Evolutionary conservation across 371 early-diverging fungal species (phyloP).

Genomic region (Rhizopus stolonifer): DNA sequence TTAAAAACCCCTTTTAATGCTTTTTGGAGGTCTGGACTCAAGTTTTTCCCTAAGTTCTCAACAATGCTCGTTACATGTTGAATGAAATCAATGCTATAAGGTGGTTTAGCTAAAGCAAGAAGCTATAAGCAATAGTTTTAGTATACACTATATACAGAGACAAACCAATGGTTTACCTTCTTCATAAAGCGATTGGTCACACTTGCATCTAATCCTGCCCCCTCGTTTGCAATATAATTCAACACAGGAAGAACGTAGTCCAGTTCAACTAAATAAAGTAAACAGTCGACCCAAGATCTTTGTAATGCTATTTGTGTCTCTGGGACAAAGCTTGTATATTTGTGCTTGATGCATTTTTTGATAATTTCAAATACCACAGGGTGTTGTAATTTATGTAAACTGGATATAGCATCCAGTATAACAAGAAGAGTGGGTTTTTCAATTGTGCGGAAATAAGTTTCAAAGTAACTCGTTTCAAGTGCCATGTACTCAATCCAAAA

Average conservation of each 20-base stretch:
- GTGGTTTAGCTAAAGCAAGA: constrained; percentile 46
- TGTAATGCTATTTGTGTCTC: constrained; percentile 61
- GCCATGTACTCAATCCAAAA: constrained; percentile 67
- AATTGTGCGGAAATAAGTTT: constrained; percentile 63
- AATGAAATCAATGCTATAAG: constrained; percentile 48
- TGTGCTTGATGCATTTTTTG: constrained; percentile 35
- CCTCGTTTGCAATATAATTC: constrained; percentile 48
- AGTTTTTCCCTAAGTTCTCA: constrained; percentile 44
- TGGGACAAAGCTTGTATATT: constrained; percentile 49
- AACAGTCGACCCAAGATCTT: constrained; percentile 62
- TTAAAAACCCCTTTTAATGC: constrained; percentile 41
- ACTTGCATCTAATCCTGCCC: constrained; percentile 55
- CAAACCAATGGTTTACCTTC: constrained; percentile 24
- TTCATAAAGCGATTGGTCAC: constrained; percentile 59
- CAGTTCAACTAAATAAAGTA: constrained; percentile 63
- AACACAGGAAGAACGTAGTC: constrained; percentile 61
- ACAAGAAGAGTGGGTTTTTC: constrained; percentile 61
- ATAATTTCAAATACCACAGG: constrained; percentile 60
- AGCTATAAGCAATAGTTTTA: constrained; percentile 16
- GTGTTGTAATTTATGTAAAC: constrained; percentile 63
- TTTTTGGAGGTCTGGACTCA: constrained; percentile 35
- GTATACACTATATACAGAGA: not conserved
- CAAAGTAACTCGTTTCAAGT: constrained; percentile 60
- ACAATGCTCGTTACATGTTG: constrained; percentile 50
- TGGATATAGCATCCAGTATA: constrained; percentile 70